Base-by-base conservation (phyloP, 2,329 filamentous ascomycete species). In the Aspergillus calidoustus region DNA sequence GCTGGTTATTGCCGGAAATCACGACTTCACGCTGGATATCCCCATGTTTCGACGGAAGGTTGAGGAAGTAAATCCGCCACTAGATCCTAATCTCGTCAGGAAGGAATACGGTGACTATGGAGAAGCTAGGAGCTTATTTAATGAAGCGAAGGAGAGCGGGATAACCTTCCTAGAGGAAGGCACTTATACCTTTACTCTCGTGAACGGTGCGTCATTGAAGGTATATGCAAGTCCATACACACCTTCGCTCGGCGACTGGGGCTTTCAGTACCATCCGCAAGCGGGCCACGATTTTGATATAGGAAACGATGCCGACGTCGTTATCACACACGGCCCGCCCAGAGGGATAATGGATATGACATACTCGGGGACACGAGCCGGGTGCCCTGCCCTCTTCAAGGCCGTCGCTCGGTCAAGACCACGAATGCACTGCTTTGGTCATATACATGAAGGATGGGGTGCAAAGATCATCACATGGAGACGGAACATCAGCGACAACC, bases 211-310 rank as follows among this genome's bases (percentile, higher is more conserved):
- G 0, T 51, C 28, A 0, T 68, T 87, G 17, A 80, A 65, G 0
- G 72, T 87, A 8, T 87, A 82, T 54, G 83, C 84, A 3, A 86
- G 83, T 61, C 83, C 82, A 1, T 83, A 77, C 58, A 87, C 85
- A 0, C 83, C 84, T 0, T 78, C 76, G 0, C 69, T 73, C 3
- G 79, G 79, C 4, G 72, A 74, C 46, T 83, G 82, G 81, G 84
- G 78, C 0, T 87, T 85, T 59, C 82, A 84, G 60, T 87, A 85
- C 67, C 57, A 61, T 4, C 71, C 68, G 6, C 47, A 71, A 0
- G 59, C 73, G 2, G 71, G 72, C 0, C 84, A 85, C 66, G 56
- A 69, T 3, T 80, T 77, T 62, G 55, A 59, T 1, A 73, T 79
- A 22, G 49, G 57, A 13, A 54, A 64, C 0, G 72, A 66, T 0